Evolutionary conservation across 257 asterid genomes (phyloP).

Genomic region (Salvia splendens): DNA sequence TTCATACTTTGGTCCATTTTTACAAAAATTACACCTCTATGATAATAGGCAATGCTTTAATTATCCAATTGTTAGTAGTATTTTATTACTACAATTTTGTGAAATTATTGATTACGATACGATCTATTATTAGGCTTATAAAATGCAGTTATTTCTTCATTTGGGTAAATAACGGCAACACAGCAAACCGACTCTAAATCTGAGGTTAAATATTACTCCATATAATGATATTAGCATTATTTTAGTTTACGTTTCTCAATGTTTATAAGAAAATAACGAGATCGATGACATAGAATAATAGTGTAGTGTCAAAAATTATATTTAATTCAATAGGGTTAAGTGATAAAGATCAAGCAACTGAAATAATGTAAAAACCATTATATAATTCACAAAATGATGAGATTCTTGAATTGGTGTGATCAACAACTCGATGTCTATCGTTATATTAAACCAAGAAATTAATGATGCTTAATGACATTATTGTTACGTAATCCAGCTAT

Average conservation of each 20-base stretch:
- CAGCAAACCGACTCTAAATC: neutral
- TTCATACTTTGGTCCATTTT: no score
- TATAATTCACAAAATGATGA: neutral
- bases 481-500: no score
- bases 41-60: no score
- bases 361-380: no score
- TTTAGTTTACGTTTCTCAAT: no score
- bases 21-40: no score
- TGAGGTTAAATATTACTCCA: no score
- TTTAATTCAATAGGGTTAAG: neutral
- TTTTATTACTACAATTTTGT: neutral
- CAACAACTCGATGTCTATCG: neutral
- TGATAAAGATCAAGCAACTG: neutral
- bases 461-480: no score
- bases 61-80: no score
- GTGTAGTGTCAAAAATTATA: neutral
- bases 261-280: neutral
- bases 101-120: neutral
- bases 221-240: no score
- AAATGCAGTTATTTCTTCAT: neutral
- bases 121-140: neutral
- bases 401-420: neutral
- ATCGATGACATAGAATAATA: neutral
- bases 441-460: no score
- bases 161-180: neutral